A percentile compares a stretch with the other conserved stretches of the same genome.
Conservation (phyloP, 108 stramenopile species). For the Heterococcus sp. region DNA sequence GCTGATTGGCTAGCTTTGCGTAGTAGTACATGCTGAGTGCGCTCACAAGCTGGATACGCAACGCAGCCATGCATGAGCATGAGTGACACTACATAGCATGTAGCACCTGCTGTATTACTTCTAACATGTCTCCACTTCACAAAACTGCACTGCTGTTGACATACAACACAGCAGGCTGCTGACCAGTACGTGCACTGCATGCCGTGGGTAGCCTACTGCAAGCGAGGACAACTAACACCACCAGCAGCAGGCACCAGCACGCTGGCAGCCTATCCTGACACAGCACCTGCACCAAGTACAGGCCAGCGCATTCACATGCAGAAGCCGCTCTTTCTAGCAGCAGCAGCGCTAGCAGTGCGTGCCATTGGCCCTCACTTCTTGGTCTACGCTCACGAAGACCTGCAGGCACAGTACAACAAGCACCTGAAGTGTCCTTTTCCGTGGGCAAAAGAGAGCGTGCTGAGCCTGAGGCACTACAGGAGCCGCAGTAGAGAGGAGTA, state of each 20-base stretch:
- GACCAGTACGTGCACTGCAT: slow-evolving; percentile 21
- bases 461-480: slow-evolving; percentile 26
- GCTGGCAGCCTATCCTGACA: background rate
- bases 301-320: slow-evolving; percentile 21
- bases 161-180: background rate
- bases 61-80: too few species aligned
- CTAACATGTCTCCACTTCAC: too few species aligned
- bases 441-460: background rate
- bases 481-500: slow-evolving; percentile 17
- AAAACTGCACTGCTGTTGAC: background rate
- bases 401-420: background rate
- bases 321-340: slow-evolving; percentile 10
- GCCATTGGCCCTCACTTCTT: slow-evolving; percentile 18
- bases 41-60: too few species aligned
- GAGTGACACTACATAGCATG: too few species aligned
- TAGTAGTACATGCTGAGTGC: too few species aligned
- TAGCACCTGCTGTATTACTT: too few species aligned
- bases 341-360: slow-evolving; percentile 1
- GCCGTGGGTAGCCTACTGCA: slow-evolving; percentile 31
- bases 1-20: too few species aligned
- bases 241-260: background rate
- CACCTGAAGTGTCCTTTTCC: slow-evolving; percentile 16
- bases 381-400: slow-evolving; percentile 3
- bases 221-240: background rate
- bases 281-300: background rate